phyloP scores from a whole-genome alignment of 768 basidiomycete genomes.

The Tricholoma flavovirens region DNA sequence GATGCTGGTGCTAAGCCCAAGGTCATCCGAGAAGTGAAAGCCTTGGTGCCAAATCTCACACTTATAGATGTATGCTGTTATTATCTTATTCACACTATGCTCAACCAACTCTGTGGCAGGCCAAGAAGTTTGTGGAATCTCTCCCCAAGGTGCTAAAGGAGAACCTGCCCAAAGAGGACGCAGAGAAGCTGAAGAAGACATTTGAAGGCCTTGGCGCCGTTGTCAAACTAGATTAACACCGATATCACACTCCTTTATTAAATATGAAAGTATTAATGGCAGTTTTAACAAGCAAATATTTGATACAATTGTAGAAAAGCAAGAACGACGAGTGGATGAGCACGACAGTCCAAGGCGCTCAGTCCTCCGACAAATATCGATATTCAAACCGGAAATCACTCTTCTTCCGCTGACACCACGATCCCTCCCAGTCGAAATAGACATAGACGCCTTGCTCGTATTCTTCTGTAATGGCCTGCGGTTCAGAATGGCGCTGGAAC shows the following conservation, averaged over 20 bases:
- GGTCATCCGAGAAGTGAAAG: conserved; percentile 97
- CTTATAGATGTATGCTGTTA: conserved; percentile 81
- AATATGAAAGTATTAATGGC: conserved; percentile 14
- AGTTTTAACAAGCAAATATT: conserved; percentile 8
- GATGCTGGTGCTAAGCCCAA: conserved; percentile 91
- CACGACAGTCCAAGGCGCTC: conserved; percentile 16
- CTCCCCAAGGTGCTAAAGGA: conserved; percentile 92
- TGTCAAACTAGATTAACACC: conserved; percentile 69
- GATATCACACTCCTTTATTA: conserved; percentile 14
- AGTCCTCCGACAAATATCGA: conserved; percentile 91
- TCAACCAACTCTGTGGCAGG: conserved; percentile 42
- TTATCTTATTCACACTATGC: not conserved
- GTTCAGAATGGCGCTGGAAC: conserved; percentile 98
- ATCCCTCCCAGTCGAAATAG: conserved; percentile 99
- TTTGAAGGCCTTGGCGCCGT: conserved; percentile 88
- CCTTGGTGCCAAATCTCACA: conserved; percentile 89
- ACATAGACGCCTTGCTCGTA: conserved; percentile 99
- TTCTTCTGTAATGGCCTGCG: conserved; percentile 97
- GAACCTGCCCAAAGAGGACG: conserved; percentile 92
- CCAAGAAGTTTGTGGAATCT: conserved; percentile 98
- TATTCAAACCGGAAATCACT: conserved; percentile 97
- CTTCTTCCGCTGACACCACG: conserved; percentile 98
- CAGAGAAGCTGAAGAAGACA: conserved; percentile 91
- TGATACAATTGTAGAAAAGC: conserved; percentile 14
- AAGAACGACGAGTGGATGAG: conserved; percentile 9